These are phyloP conservation scores for Bolboschoenus planiculmis DNA, from an alignment of 176 grass and related monocot genomes.

Conservation along the genomic window DNA sequence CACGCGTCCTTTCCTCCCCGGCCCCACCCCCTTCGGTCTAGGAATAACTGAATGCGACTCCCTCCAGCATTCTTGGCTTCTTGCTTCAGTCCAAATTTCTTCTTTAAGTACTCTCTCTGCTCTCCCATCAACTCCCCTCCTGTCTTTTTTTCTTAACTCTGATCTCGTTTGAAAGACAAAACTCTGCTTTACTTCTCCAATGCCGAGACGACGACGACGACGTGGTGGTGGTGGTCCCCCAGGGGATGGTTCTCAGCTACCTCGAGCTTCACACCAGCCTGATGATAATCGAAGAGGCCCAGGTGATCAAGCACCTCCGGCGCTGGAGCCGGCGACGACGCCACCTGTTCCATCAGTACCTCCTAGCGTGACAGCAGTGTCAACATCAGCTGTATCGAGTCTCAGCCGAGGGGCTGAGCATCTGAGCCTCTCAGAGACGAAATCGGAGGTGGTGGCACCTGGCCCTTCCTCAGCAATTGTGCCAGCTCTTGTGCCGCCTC, in stretches of 20 bases:
- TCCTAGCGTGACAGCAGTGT: not conserved
- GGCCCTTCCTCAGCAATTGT: not conserved
- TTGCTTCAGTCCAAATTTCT: too few relatives aligned
- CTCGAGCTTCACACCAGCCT: too few relatives aligned
- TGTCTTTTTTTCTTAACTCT: too few relatives aligned
- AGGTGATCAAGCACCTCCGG: not conserved
- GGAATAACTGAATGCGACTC: not conserved
- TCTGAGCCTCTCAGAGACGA: not conserved
- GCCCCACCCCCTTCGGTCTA: not conserved
- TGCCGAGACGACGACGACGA: too few relatives aligned
- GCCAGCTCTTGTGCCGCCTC: not conserved
- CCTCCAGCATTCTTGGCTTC: not conserved
- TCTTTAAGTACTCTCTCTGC: not conserved
- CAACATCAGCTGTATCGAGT: not conserved
- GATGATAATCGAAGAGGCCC: too few relatives aligned
- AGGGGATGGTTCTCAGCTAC: not conserved
- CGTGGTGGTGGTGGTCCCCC: too few relatives aligned
- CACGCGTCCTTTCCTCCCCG: too few relatives aligned
- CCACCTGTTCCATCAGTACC: not conserved
- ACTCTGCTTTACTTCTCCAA: too few relatives aligned
- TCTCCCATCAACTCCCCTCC: too few relatives aligned
- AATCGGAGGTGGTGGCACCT: not conserved
- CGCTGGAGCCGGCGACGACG: too few relatives aligned
- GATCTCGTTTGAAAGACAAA: too few relatives aligned
- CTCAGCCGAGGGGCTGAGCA: not conserved